Evolutionary conservation across 108 stramenopile genomes (phyloP).

Genomic region (Cafeteria roenbergensis): DNA sequence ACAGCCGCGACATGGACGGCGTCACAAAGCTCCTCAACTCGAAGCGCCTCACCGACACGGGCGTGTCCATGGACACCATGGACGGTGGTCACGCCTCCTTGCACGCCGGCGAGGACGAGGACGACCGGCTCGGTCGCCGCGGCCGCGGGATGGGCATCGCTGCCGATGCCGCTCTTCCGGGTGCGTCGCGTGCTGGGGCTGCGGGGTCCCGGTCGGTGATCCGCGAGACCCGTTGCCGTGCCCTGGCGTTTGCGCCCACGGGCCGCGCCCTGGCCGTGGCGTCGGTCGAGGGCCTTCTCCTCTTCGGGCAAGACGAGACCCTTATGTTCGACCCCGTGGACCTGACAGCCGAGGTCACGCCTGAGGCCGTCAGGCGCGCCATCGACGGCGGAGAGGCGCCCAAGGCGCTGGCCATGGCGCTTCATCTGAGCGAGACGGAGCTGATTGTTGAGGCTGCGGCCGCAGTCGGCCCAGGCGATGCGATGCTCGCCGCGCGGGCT

Average conservation of each 20-base stretch:
- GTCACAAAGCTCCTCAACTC: constrained; percentile 39
- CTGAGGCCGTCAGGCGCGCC: constrained; percentile 13
- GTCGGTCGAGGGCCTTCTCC: constrained; percentile 40
- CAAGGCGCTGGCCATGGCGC: constrained; percentile 32
- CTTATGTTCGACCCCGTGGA: constrained; percentile 44
- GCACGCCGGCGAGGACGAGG: constrained; percentile 18
- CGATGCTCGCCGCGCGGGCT: constrained; percentile 16
- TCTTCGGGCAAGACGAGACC: constrained; percentile 38
- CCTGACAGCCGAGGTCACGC: constrained; percentile 25
- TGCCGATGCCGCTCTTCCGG: too few relatives aligned
- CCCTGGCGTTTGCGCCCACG: constrained; percentile 38
- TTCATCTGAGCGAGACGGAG: constrained; percentile 31
- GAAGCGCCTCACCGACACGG: constrained; percentile 22
- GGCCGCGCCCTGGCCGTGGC: constrained; percentile 44
- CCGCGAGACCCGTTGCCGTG: constrained; percentile 28
- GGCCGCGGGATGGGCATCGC: neutral
- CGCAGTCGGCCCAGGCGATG: constrained; percentile 16
- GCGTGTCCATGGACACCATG: constrained; percentile 17
- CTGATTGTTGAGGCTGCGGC: constrained; percentile 19
- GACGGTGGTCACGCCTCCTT: constrained; percentile 16
- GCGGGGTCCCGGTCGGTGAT: constrained; percentile 1
- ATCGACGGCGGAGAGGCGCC: constrained; percentile 20
- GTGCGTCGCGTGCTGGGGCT: constrained; percentile 15
- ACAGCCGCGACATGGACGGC: constrained; percentile 56
- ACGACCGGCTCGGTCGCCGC: constrained; percentile 11